Base-by-base conservation (phyloP, 2,329 filamentous ascomycete species). In the Clarireedia monteithiana region DNA sequence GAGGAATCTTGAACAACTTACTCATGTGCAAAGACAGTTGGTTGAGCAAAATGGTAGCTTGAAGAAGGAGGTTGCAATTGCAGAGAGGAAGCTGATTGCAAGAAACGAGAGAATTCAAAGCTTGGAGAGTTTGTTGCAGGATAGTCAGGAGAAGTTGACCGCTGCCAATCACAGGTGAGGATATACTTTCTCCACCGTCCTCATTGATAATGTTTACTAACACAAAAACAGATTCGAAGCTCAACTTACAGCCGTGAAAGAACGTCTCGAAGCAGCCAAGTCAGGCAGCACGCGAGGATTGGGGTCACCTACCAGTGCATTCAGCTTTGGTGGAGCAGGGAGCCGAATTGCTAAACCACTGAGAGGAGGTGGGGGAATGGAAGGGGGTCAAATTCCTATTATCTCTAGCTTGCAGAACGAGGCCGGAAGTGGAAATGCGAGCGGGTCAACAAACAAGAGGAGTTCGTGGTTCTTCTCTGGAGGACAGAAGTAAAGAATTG, bases 21-120 rank as follows among this genome's bases (percentile, higher is more conserved):
- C 94, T 3, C 90, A 96, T 69, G 94, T 99, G 53, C 94, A 99
- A 74, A 85, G 94, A 55, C 94, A 99, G 74, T 84, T 99, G 12
- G 94, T 99, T 34, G 94, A 99, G 76, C 94, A 99, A 73, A 99
- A 99, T 74, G 89, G 89, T 64, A 88, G 86, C 60, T 79, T 99
- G 67, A 99, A 99, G 84, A 97, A 99, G 79, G 94, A 99, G 74
- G 94, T 99, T 55, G 94, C 94, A 55, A 99, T 99, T 69, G 94
- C 94, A 0, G 94, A 99, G 78, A 84, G 94, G 66, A 99, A 99
- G 74, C 80, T 99, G 60, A 95, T 95, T 71, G 94, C 94, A 24
- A 81, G 94, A 65, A 97, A 97, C 69, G 94, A 99, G 78, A 88
- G 94, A 57, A 99, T 99, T 70, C 86, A 95, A 72, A 95, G 89